These are phyloP conservation scores for Isochrysis galbana DNA, from an alignment of 78 protist genomes.

Conservation along the genomic window DNA sequence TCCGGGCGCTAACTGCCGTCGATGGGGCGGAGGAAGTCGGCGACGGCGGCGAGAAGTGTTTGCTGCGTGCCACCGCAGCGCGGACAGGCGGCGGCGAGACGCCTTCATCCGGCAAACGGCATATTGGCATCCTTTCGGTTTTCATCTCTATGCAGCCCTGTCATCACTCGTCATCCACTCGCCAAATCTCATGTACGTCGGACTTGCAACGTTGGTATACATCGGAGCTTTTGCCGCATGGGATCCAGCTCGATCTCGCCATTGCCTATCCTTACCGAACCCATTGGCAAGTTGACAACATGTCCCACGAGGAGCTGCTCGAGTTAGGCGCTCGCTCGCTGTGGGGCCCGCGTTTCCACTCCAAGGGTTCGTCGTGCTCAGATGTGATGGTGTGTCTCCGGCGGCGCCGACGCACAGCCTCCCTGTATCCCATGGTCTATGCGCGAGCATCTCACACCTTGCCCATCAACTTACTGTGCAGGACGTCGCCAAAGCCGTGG, in stretches of 20 bases:
- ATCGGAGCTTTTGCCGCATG: background rate
- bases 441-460: no score
- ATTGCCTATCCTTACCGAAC: background rate
- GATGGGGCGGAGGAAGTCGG: background rate
- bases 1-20: background rate
- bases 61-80: no score
- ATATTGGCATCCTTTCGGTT: background rate
- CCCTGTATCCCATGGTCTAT: no score
- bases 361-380: background rate
- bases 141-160: background rate
- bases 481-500: background rate
- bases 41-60: background rate
- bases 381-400: no score
- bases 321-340: constrained; percentile 11
- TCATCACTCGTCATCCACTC: background rate
- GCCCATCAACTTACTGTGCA: background rate
- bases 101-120: background rate
- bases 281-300: background rate
- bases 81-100: no score
- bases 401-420: no score
- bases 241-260: background rate
- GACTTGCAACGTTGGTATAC: background rate
- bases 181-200: background rate
- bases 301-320: background rate
- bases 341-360: background rate